Evolutionary conservation across 768 basidiomycete genomes (phyloP).

Genomic region (Xerocomellus amylosporus): DNA sequence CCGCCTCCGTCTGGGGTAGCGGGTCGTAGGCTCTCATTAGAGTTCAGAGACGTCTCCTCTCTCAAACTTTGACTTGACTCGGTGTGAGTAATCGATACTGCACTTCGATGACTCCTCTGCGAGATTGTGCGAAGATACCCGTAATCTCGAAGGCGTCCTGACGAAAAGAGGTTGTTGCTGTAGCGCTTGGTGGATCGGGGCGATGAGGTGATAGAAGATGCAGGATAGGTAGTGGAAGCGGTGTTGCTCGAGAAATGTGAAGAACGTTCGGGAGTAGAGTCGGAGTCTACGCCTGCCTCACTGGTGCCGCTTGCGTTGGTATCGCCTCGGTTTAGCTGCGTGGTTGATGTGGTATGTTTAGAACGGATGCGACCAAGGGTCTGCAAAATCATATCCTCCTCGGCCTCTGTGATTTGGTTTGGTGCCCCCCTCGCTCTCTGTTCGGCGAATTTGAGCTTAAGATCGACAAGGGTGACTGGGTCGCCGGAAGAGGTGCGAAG

Average conservation of each 20-base stretch:
- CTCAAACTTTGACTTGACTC: constrained; percentile 43
- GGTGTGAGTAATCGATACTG: constrained; percentile 46
- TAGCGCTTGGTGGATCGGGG: constrained; percentile 62
- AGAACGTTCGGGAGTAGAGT: constrained; percentile 32
- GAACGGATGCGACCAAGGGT: constrained; percentile 56
- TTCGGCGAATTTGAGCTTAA: constrained; percentile 66
- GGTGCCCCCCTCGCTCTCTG: constrained; percentile 69
- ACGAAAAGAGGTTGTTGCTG: constrained; percentile 85
- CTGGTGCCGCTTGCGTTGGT: constrained; percentile 12
- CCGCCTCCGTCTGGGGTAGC: constrained; percentile 53
- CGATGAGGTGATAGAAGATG: constrained; percentile 42
- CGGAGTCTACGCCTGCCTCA: constrained; percentile 27
- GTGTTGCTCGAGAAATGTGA: constrained; percentile 38
- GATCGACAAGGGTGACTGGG: constrained; percentile 60
- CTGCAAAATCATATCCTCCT: constrained; percentile 82
- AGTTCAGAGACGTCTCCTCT: constrained; percentile 43
- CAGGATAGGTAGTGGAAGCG: constrained; percentile 35
- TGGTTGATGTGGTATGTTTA: constrained; percentile 27
- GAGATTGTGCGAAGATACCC: constrained; percentile 61
- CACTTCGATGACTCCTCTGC: constrained; percentile 38
- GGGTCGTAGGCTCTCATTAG: constrained; percentile 48
- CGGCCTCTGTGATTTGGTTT: constrained; percentile 73
- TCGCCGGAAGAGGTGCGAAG: constrained; percentile 67
- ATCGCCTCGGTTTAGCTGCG: constrained; percentile 18
- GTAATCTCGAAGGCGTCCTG: constrained; percentile 75